Evolutionary conservation across 1,139 yeast species (phyloP).

Genomic region (Taphrina communis): DNA sequence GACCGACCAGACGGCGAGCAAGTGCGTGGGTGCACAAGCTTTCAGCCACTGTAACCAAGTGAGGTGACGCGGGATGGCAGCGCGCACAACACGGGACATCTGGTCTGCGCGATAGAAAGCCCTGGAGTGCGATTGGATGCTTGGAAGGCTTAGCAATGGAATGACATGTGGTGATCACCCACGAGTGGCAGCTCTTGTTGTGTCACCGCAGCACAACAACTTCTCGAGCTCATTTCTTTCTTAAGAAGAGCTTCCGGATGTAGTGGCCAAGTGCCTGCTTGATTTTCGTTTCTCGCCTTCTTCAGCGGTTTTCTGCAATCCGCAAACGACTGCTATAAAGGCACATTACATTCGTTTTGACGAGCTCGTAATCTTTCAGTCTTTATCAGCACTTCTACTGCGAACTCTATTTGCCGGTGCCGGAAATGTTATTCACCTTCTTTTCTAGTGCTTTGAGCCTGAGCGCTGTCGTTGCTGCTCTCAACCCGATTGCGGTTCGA

Average conservation of each 20-base stretch:
- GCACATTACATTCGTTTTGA: slow-evolving; percentile 4
- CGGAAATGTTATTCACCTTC: slow-evolving; percentile 9
- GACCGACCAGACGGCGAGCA: too few relatives aligned
- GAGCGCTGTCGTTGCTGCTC: slow-evolving; percentile 27
- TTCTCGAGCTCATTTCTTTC: neutral
- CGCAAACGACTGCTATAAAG: neutral
- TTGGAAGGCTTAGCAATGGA: too few relatives aligned
- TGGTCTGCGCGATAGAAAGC: too few relatives aligned
- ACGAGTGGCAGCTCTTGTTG: neutral
- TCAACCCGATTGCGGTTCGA: slow-evolving; percentile 40
- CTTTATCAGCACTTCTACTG: neutral
- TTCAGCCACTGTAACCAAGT: neutral
- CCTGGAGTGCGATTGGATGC: too few relatives aligned
- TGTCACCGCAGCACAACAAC: neutral
- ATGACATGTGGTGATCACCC: neutral
- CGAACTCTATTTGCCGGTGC: neutral
- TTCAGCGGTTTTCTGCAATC: neutral
- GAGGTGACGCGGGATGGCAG: too few relatives aligned
- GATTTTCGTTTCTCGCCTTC: neutral
- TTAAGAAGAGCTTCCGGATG: neutral
- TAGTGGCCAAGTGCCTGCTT: too few relatives aligned
- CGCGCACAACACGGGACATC: neutral
- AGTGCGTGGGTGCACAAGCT: neutral
- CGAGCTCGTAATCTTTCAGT: too few relatives aligned
- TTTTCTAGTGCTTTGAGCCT: neutral